A percentile compares a stretch with the other conserved stretches of the same genome.
phyloP scores from a whole-genome alignment of 192 early-diverging fungal species.

The Coemansia javaensis region DNA sequence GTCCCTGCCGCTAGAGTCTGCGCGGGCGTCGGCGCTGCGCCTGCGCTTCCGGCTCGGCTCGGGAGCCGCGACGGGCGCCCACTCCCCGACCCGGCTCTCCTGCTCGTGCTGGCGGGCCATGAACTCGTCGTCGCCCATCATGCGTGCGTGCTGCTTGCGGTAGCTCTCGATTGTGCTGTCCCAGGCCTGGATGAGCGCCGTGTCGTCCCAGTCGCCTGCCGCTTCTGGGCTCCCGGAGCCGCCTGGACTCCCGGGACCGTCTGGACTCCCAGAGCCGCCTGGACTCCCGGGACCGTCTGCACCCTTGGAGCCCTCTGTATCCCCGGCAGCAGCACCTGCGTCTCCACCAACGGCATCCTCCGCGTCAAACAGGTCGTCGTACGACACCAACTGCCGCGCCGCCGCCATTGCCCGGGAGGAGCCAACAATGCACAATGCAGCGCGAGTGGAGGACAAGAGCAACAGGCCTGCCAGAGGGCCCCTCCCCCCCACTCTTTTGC shows the following conservation, averaged over 20 bases:
- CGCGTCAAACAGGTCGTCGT: conserved; percentile 33
- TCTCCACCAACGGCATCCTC: conserved; percentile 2
- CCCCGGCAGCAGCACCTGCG: not conserved
- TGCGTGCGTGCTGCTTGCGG: conserved; percentile 33
- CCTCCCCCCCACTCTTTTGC: not conserved
- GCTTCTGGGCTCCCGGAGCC: too few relatives aligned
- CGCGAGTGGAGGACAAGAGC: too few relatives aligned
- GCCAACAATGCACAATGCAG: not conserved
- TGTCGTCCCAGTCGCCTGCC: conserved; percentile 56
- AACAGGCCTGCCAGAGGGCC: too few relatives aligned
- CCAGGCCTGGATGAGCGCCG: conserved; percentile 59
- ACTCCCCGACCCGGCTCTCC: conserved; percentile 21
- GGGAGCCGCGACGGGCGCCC: conserved; percentile 8
- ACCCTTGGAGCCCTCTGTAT: too few relatives aligned
- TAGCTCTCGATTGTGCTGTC: conserved; percentile 57
- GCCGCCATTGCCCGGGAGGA: conserved; percentile 5
- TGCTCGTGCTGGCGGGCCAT: conserved; percentile 8
- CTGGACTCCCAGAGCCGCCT: too few relatives aligned
- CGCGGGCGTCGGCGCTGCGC: not conserved
- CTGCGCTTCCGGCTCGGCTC: conserved; percentile 16
- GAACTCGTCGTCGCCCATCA: conserved; percentile 23
- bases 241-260: not conserved
- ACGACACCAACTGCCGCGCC: conserved; percentile 29
- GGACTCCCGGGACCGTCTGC: not conserved
- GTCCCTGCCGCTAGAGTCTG: too few relatives aligned